Base-by-base conservation (phyloP, 2,329 filamentous ascomycete genomes). In the Colletotrichum tabaci region DNA sequence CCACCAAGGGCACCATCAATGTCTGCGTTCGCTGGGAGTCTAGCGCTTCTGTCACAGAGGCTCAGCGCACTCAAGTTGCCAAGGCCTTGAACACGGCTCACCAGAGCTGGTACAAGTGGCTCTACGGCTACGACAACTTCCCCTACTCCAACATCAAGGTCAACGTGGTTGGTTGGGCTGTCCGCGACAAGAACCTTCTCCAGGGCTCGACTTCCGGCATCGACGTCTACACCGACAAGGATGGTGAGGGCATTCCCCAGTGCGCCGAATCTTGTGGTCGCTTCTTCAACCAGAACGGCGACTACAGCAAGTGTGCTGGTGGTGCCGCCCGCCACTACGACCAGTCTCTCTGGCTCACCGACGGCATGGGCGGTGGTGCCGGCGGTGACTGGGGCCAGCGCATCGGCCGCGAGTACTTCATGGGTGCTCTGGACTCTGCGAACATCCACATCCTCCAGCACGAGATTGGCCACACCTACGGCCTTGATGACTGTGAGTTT, bases 351-450 rank as follows among this genome's bases (percentile, higher is more conserved):
- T 86, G 85, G 85, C 79, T 87, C n/a, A 86, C 84, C 0, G 82
- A 83, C 30, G 84, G 84, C 8, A 79, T 86, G 71, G 23, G 72
- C 3, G 84, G 85, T 38, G 84, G 84, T 67, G 80, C 83, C 1
- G 84, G 84, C 57, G 84, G 84, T 56, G 83, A 86, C 67, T 86
- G 84, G 84, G 84, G 84, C n/a, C 83, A 86, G 74, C 77, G 83
- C 4, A 77, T 86, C 26, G 84, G 81, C 2, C 79, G 77, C 9
- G 83, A 85, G 71, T 85, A 85, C 75, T 84, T 85, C 73, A 77
- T 86, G 76, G 62, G 77, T 23, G 77, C 77, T 15, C 61, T 86
- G 1, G 77, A 80, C 21, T 66, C 77, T 12, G 78, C 80, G 8
- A 80, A 82, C 73, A 79, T 83, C 42, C 84, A 86, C 73, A 86